Conservation (phyloP, 352 stramenopile genomes). For the Globisporangium alternatum region DNA sequence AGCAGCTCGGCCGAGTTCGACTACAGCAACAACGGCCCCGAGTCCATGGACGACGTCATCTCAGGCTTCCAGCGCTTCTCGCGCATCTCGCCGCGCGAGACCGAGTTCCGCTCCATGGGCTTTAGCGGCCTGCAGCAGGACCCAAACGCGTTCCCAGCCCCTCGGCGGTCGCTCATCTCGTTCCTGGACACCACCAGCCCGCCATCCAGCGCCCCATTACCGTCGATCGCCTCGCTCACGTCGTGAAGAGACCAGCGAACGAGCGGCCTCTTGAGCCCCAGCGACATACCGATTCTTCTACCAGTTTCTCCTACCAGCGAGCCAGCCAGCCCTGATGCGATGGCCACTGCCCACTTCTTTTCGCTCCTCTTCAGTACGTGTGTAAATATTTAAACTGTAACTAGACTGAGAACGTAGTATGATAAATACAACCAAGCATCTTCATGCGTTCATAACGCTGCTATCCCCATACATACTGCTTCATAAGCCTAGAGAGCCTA, state of each 20-base stretch:
- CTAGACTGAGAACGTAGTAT: slow-evolving; percentile 7
- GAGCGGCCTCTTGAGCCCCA: background rate
- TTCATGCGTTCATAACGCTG: background rate
- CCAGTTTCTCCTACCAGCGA: background rate
- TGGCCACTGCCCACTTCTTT: too few species aligned
- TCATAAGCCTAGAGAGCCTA: background rate
- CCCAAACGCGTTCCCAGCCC: background rate
- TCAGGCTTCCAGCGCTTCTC: slow-evolving; percentile 17
- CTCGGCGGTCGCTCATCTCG: slow-evolving; percentile 11
- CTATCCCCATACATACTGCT: background rate
- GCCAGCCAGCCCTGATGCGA: background rate
- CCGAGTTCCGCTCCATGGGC: slow-evolving; percentile 3
- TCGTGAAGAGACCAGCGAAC: background rate
- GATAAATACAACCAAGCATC: background rate
- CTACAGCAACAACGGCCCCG: slow-evolving; percentile 14
- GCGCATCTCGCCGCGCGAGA: slow-evolving; percentile 15
- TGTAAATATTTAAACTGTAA: slow-evolving; percentile 14
- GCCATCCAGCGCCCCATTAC: background rate
- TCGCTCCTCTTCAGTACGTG: slow-evolving; percentile 1
- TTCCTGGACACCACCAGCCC: slow-evolving; percentile 13
- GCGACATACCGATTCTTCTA: background rate
- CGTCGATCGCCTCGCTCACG: slow-evolving; percentile 15
- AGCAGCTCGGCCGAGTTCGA: slow-evolving; percentile 8
- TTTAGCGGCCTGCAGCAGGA: background rate
- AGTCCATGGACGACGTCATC: slow-evolving; percentile 20